Evolutionary conservation across 1,139 yeast genomes (phyloP).

Genomic region (Candida mesenterica): DNA sequence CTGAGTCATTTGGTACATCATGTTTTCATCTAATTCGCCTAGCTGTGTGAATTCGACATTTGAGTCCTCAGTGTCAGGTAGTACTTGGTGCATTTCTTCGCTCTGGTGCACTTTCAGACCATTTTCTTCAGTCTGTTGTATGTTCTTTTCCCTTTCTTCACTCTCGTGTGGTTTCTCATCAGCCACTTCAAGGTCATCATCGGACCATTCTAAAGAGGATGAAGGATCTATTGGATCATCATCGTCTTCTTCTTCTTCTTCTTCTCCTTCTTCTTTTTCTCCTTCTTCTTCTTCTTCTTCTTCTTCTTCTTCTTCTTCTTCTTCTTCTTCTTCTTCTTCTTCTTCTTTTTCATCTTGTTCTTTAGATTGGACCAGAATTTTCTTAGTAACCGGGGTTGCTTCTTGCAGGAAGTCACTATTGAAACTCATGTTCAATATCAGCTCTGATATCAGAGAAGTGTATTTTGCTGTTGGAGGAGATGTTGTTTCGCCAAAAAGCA

Average conservation of each 20-base stretch:
- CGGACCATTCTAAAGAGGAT: background rate
- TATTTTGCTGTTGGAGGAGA: background rate
- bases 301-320: conserved; percentile 5
- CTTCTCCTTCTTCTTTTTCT: conserved; percentile 12
- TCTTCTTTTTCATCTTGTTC: background rate
- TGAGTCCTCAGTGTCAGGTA: too few species aligned
- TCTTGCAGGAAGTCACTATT: conserved; percentile 11
- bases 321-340: conserved; percentile 1
- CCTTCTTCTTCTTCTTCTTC: conserved; percentile 12
- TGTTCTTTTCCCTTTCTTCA: too few species aligned
- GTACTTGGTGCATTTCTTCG: too few species aligned
- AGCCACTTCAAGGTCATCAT: conserved; percentile 1
- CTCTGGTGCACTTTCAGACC: too few species aligned
- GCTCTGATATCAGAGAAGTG: conserved; percentile 2
- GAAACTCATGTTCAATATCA: conserved; percentile 11
- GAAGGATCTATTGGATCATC: conserved; percentile 11
- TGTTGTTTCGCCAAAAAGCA: background rate
- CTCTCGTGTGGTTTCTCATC: too few species aligned
- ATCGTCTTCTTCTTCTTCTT: too few species aligned
- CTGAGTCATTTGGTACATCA: conserved; percentile 12
- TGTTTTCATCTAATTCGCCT: conserved; percentile 13
- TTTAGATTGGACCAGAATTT: background rate
- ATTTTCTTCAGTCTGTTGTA: conserved; percentile 13
- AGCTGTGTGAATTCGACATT: conserved; percentile 9
- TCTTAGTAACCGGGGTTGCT: too few species aligned